Base-by-base conservation (phyloP, 768 basidiomycete genomes). In the Phaeotremella fagi region DNA sequence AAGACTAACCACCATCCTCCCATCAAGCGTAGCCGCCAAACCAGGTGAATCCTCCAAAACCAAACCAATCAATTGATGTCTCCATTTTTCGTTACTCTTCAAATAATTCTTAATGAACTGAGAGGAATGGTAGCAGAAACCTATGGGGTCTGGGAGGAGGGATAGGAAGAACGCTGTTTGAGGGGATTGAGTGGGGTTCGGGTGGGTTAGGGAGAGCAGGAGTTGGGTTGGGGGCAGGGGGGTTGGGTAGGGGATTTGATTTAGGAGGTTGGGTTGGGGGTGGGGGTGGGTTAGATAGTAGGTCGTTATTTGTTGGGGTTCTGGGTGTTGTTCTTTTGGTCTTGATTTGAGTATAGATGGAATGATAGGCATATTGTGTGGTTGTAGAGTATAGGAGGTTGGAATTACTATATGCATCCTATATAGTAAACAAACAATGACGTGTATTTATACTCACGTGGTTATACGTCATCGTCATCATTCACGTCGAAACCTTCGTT, bases 101-200 rank as follows among this genome's bases (percentile, higher is more conserved):
- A 64, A 45, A 29, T 54, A 54, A 29, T 24, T n/a, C 11, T 26
- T 33, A 38, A 63, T 65, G 23, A 63, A 52, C 2, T 26, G n/a
- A 3, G 59, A 48, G 3, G 63, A 55, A 43, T 64, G 63, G 23
- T 51, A 55, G 7, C 63, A 41, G 42, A 62, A 68, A 1, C 63
- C 60, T 12, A 64, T 61, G 2, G 66, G 66, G 38, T 68, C 66
- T 26, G 66, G 66, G 16, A 68, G 29, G 42, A 58, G 60, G 4
- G 36, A 14, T 12, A 68, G 49, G 59, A 68, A 68, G 61, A 68
- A 68, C 3, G 52, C 6, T 2, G 61, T 61, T 4, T 43, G 41
- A 6, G 24, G 11, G 2, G 52, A 60, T 14, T 28, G 24, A 12
- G 20, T 26, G 3, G 53, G 52, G 15, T 23, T 49, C 15, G 59